A percentile compares a stretch with the other conserved stretches of the same genome.
phyloP scores from a whole-genome alignment of 305 asterid genomes.

The Caryopteris hybrid region DNA sequence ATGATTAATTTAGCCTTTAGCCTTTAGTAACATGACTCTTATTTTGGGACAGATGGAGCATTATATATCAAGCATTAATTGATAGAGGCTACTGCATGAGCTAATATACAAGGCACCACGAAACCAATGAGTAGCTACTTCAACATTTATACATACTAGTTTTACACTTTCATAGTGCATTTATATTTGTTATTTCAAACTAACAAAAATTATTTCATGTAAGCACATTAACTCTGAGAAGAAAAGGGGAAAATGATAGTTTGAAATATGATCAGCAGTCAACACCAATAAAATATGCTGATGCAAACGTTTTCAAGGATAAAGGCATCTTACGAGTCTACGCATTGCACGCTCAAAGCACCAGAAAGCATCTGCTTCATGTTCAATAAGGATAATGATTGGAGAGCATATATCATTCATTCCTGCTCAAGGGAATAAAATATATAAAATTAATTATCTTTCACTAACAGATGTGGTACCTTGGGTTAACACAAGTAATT shows the following conservation, averaged over 20 bases:
- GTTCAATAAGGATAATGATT: slow-evolving; percentile 72
- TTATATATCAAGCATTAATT: neutral
- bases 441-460: slow-evolving; percentile 22
- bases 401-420: slow-evolving; percentile 99
- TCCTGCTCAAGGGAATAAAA: slow-evolving; percentile 48
- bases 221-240: slow-evolving; percentile 3
- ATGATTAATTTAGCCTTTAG: too few species aligned
- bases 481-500: slow-evolving; percentile 21
- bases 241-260: neutral
- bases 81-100: neutral
- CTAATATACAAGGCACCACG: neutral
- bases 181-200: neutral
- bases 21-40: too few species aligned
- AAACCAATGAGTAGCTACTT: neutral
- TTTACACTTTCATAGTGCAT: neutral
- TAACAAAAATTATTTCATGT: neutral
- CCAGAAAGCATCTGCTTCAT: slow-evolving; percentile 99
- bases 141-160: neutral
- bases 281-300: neutral
- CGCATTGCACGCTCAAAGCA: slow-evolving; percentile 98
- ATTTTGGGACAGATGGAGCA: too few species aligned
- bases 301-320: slow-evolving; percentile 3
- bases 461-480: slow-evolving; percentile 17
- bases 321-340: slow-evolving; percentile 59
- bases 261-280: neutral